Evolutionary conservation across 2,329 filamentous ascomycete species (phyloP).

Genomic region (Botrytis deweyae): DNA sequence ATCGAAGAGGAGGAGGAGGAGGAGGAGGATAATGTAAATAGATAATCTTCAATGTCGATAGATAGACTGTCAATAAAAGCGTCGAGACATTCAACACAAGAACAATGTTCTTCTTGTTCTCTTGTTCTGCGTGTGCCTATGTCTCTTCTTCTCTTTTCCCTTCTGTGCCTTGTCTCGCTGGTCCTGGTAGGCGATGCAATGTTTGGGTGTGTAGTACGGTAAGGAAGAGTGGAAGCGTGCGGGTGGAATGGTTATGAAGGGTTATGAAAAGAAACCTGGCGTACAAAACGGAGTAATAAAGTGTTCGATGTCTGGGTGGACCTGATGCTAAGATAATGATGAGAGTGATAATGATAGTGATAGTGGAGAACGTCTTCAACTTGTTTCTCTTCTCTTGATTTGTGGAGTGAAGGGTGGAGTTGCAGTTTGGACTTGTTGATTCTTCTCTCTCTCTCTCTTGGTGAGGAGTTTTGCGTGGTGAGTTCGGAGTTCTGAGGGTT

Average conservation of each 20-base stretch:
- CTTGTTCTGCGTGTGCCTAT: not conserved
- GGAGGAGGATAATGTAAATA: not conserved
- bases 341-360: not conserved
- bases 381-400: conserved; percentile 1
- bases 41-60: not conserved
- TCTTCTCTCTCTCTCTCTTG: not conserved
- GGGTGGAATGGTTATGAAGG: conserved; percentile 1
- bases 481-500: not conserved
- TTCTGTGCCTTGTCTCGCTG: not conserved
- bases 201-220: not conserved
- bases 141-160: not conserved
- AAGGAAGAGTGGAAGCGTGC: conserved; percentile 10
- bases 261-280: not conserved
- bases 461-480: too few species aligned
- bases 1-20: not conserved
- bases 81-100: not conserved
- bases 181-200: not conserved
- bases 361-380: not conserved
- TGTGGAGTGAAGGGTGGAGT: conserved; percentile 4
- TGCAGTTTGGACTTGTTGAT: not conserved
- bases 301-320: not conserved
- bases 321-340: not conserved
- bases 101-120: conserved; percentile 7
- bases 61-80: not conserved
- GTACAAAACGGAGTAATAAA: not conserved